Evolutionary conservation across 306 rosid species (phyloP), one percentile per base, ranked within the genome.

Genomic region (Quercus gilva): DNA sequence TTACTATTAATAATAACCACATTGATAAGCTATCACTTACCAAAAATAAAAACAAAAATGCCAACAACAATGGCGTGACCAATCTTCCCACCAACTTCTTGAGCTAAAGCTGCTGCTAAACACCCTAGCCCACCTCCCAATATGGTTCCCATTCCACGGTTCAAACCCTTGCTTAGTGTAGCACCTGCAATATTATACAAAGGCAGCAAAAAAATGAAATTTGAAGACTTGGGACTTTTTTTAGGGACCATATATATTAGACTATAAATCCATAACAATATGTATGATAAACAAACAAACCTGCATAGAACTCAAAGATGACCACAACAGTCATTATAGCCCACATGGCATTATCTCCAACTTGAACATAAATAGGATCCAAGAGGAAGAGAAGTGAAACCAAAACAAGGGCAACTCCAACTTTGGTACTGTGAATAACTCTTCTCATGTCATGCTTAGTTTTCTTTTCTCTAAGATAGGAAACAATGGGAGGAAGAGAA

Each of bases 301-400:
- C 98, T 84, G 99, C 97, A 7, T 75, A 91, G 89, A 89, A 90
- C 85, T 95, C 99, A 73, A 90, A 92, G 76, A 91, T 81, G 73
- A 95, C 99, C 0, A 91, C 85, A 20, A 95, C 99, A 2, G 99
- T 95, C 95, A 95, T 95, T 5, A 92, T 87, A 63, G 99, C 97
- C 99, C 99, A 95, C 97, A 92, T 91, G 73, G 98, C 99, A 80
- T 92, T 92, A 6, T 92, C 92, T 59, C 98, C 96, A 58, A 92
- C 91, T 80, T 85, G 89, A 0, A 85, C 52, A 80, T 86, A 95
- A 18, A 95, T 88, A 86, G 97, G 91, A 64, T 92, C 85, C 45
- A 92, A 65, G 29, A 92, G 90, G 81, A 87, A 92, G 8, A 95
- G 85, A 63, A 92, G 90, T 14, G 99, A 94, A 35, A 94, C 94